These are phyloP conservation scores for Tripidium arundinaceum DNA, from an alignment of 202 grass and related monocot genomes.

Conservation along the genomic window DNA sequence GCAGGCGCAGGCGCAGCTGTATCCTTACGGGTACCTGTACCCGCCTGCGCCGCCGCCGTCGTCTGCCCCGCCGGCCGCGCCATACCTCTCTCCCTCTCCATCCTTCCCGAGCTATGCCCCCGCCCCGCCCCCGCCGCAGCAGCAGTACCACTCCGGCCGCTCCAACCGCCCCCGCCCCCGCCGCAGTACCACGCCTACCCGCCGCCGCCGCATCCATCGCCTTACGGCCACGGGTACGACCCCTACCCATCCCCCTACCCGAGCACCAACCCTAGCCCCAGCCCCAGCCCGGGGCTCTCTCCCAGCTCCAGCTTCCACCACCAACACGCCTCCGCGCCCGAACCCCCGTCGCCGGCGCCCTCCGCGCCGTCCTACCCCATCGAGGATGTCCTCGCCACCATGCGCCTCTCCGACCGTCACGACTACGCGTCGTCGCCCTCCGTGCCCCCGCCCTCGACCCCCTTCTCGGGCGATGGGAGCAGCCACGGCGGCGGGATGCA, in stretches of 20 bases:
- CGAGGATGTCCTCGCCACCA: conserved; percentile 44
- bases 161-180: conserved; percentile 37
- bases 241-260: conserved; percentile 20
- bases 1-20: background rate
- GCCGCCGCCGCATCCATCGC: conserved; percentile 21
- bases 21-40: conserved; percentile 18
- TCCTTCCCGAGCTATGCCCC: conserved; percentile 43
- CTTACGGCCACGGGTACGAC: conserved; percentile 26
- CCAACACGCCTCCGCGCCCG: conserved; percentile 3
- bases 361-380: conserved; percentile 44
- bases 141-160: conserved; percentile 45
- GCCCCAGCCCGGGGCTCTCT: conserved; percentile 21
- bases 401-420: conserved; percentile 36
- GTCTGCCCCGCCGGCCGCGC: background rate
- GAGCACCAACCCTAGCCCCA: conserved; percentile 22
- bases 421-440: conserved; percentile 33
- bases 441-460: conserved; percentile 22
- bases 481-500: conserved; percentile 32
- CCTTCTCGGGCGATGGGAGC: conserved; percentile 19
- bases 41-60: conserved; percentile 20
- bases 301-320: conserved; percentile 44
- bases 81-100: conserved; percentile 32
- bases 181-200: conserved; percentile 28
- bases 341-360: conserved; percentile 15
- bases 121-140: conserved; percentile 23